Base-by-base conservation (phyloP, 345 rosid species). In the Triadica sebifera region DNA sequence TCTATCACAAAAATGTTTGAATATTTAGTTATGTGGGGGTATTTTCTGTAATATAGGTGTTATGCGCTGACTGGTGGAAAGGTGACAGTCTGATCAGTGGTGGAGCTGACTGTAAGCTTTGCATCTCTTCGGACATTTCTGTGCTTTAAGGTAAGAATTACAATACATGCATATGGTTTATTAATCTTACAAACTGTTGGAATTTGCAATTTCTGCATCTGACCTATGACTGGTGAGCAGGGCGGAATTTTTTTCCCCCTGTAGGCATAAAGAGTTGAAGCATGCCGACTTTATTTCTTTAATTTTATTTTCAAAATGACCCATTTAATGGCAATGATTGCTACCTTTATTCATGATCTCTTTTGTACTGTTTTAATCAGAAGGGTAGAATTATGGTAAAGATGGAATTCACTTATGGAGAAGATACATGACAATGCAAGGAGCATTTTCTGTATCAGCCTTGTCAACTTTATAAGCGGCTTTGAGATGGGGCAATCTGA, bases 1-100 rank as follows among this genome's bases (percentile, higher is more conserved):
- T 57, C 37, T 47, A 47, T 43, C n/a, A 4, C 25, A 38, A 19
- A 24, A 62, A 8, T 8, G 50, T 71, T 17, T 8, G 5, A 53
- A 53, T 50, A 47, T 34, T 38, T 13, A 25, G 71, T 38, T 11
- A 64, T 58, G 17, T 20, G n/a, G 29, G 20, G 37, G 47, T 76
- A 51, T 39, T 29, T 29, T n/a, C 38, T 80, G 49, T 74, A 29
- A 55, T 25, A 65, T 74, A 95, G 98, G 98, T 96, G n/a, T 81
- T 91, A 49, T 85, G 91, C 78, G 93, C 93, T 10, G 99, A 89
- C 84, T 96, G 99, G 99, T 96, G 99, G 99, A 96, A 82, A 82
- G 86, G 87, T 55, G 90, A 96, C 74, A 73, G 85, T 34, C 87
- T 93, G 45, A 67, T 90, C 78, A 93, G 99, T 66, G 99, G 99